phyloP scores from a whole-genome alignment of 495 filamentous ascomycete genomes.

The Staphylotrichum tortipilum region DNA sequence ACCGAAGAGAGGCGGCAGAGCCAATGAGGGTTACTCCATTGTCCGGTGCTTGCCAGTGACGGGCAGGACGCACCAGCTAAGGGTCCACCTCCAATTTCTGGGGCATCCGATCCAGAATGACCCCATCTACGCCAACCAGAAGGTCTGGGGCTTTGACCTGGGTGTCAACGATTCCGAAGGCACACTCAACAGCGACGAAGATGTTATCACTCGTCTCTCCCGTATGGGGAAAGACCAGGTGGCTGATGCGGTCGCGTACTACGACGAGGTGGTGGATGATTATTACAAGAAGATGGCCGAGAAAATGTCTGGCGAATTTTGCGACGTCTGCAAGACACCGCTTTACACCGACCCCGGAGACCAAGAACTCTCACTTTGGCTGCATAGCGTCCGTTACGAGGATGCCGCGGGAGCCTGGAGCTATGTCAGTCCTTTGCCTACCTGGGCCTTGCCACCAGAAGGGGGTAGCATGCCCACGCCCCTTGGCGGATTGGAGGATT shows the following conservation, averaged over 20 bases:
- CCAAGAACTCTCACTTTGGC: constrained; percentile 86
- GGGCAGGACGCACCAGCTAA: constrained; percentile 87
- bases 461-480: constrained; percentile 51
- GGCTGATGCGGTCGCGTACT: constrained; percentile 83
- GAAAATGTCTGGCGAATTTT: constrained; percentile 78
- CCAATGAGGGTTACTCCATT: constrained; percentile 73
- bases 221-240: constrained; percentile 93
- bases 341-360: constrained; percentile 84
- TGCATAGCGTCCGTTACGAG: constrained; percentile 85
- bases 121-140: constrained; percentile 91
- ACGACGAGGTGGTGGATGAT: constrained; percentile 79
- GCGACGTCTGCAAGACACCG: constrained; percentile 72
- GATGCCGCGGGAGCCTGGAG: constrained; percentile 72
- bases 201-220: constrained; percentile 73
- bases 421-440: constrained; percentile 75
- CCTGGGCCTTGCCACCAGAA: constrained; percentile 74
- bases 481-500: constrained; percentile 45
- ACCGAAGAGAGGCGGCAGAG: constrained; percentile 14
- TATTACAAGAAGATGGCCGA: constrained; percentile 85
- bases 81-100: constrained; percentile 89
- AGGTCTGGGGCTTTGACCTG: constrained; percentile 76
- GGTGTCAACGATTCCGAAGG: constrained; percentile 60
- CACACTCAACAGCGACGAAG: constrained; percentile 64
- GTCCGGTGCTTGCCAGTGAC: constrained; percentile 90
- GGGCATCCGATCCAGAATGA: constrained; percentile 95